Base-by-base conservation (phyloP, 2,329 filamentous ascomycete species). In the Akanthomyces lecanii region DNA sequence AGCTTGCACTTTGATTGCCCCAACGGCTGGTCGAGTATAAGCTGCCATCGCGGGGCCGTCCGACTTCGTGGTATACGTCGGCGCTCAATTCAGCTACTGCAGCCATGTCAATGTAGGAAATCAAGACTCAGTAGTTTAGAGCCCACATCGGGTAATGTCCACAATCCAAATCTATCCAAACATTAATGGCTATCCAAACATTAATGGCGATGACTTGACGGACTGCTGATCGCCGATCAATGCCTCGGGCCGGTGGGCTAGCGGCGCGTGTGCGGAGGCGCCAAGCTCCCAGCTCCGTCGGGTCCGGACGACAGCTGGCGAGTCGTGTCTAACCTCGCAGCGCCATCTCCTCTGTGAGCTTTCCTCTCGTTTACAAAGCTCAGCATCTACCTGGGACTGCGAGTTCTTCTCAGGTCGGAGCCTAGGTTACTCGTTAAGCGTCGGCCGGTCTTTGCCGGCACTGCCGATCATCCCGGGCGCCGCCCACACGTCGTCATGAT, bases 401-500 rank as follows among this genome's bases (percentile, higher is more conserved):
- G 12, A 14, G 12, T 16, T 40, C 14, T 16, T 8, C 33, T 36
- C 33, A 2, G 8, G 8, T 11, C 12, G 1, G 11, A 42, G 5
- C 6, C 2, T 1, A 5, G 3, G 3, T 10, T 10, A 4, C 11
- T 40, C 6, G 6, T 8, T 2, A 6, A 21, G 18, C 30, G 30
- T 3, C 21, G 16, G 5, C 28, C 30, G 16, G 21, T 21, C 10
- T 21, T 8, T 12, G 10, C 36, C 38, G 5, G 28, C 30, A 4
- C 8, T 44, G 33, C 30, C 51, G 30, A 21, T 2, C 28, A 21
- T 21, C 25, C 40, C 40, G 42, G 25, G 10, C 7, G 21, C 30
- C 16, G 25, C 36, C 38, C 50, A 5, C 30, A 38, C 36, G 25
- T 12, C 12, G 12, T 40, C 52, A 61, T 59, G 44, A 76, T 75